Conservation (phyloP, 2,329 filamentous ascomycete genomes). For the Venturia oleaginea region DNA sequence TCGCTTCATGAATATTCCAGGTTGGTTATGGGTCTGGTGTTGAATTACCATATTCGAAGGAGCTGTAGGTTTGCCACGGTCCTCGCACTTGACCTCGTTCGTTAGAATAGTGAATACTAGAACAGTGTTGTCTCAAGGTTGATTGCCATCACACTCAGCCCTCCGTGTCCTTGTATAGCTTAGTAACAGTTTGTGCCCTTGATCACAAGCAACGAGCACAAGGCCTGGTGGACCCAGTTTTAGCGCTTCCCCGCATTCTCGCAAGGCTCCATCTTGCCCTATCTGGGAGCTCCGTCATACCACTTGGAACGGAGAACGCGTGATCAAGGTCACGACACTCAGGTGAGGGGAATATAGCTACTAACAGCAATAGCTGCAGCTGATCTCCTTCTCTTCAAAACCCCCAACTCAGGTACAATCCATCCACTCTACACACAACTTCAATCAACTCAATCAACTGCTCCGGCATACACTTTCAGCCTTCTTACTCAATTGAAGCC, state of each 20-base stretch:
- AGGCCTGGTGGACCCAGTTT: background rate
- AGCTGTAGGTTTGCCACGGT: background rate
- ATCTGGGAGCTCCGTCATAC: background rate
- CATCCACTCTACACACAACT: background rate
- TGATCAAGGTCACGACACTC: background rate
- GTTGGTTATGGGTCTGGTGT: too few relatives aligned
- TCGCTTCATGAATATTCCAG: too few relatives aligned
- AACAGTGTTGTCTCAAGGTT: background rate
- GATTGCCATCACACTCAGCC: background rate
- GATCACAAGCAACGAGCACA: background rate
- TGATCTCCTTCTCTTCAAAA: background rate
- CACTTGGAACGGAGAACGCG: background rate
- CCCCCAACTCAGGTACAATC: background rate
- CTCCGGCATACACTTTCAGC: background rate
- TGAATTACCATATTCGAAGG: too few relatives aligned
- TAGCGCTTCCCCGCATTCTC: background rate
- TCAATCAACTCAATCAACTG: background rate
- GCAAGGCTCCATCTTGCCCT: slow-evolving; percentile 1
- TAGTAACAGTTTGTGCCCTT: background rate
- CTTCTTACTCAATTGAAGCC: background rate
- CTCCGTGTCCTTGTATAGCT: background rate
- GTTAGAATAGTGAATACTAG: background rate
- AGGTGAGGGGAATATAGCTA: background rate
- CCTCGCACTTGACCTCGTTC: background rate
- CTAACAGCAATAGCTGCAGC: background rate